Percentiles rank a stretch among this genome's conserved stretches.
These are phyloP conservation scores for Nicotiana noctiflora DNA, from an alignment of 257 asterid species.

Conservation along the genomic window DNA sequence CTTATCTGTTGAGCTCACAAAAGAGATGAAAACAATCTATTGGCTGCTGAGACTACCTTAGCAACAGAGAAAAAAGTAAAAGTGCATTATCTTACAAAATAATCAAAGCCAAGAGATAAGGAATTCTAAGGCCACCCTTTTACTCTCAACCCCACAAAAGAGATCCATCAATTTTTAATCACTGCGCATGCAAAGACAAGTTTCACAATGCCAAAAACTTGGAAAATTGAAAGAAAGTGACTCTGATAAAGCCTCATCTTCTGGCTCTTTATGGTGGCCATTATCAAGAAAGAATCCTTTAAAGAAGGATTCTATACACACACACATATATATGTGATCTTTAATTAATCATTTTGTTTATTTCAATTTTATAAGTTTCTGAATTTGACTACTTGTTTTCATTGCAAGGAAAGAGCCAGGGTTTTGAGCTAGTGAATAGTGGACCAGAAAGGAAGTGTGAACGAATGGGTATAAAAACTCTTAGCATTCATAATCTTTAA, in stretches of 20 bases:
- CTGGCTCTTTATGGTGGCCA: not conserved
- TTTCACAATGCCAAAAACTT: conserved; percentile 20
- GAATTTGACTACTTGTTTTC: conserved; percentile 9
- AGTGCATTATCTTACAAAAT: conserved; percentile 15
- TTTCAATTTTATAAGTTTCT: not conserved
- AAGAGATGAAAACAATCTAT: not conserved
- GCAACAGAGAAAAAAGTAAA: not conserved
- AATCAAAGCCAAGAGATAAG: conserved; percentile 21
- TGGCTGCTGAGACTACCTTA: not conserved
- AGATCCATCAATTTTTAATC: conserved; percentile 21
- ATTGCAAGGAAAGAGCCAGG: not conserved
- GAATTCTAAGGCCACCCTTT: conserved; percentile 23
- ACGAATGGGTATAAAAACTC: conserved; percentile 17
- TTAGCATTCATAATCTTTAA: conserved; percentile 11
- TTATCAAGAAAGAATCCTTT: conserved; percentile 33
- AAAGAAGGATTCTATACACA: conserved; percentile 11
- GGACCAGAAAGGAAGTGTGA: conserved; percentile 19
- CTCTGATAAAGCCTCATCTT: conserved; percentile 12
- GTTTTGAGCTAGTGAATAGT: not conserved
- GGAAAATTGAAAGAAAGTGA: conserved; percentile 23
- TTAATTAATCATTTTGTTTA: conserved; percentile 4
- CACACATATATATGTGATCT: not conserved
- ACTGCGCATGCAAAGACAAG: conserved; percentile 22
- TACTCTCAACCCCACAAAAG: conserved; percentile 16
- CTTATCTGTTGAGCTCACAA: conserved; percentile 2